Base-by-base conservation (phyloP, 805 yeast genomes). In the Metschnikowia amazonensis region DNA sequence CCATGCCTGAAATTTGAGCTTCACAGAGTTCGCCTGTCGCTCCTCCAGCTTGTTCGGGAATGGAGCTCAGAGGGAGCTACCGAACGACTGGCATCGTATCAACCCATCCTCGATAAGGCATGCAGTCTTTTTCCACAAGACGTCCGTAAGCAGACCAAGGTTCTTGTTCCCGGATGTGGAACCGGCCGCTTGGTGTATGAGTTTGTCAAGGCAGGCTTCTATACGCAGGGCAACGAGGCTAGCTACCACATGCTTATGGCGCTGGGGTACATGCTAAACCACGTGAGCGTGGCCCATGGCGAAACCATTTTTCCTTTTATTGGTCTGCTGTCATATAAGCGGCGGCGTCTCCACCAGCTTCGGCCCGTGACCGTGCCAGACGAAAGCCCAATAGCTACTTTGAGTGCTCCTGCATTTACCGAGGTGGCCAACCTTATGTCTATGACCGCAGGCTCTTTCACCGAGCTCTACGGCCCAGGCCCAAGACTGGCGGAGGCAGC, bases 401-500 rank as follows among this genome's bases (percentile, higher is more conserved):
- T 54, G 29, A 9, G 37, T 3, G 47, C 18, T 7, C 20, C 38
- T 5, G 37, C 25, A 20, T 30, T 36, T 8, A 11, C 6, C 5
- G 38, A 31, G 3, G 48, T 39, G 8, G 43, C 44, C 16, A 80
- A 79, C 5, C 60, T 79, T 37, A 79, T 86, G 85, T 77, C 86
- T 0, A 83, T 85, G 76, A 75, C 81, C 1, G 81, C 89, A 0
- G 94, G 94, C 0, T 81, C 86, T 0, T 86, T 86, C 58, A 72
- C 74, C 3, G 89, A 84, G 49, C 63, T 84, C 14, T 83, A 82
- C 58, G 86, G 87, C 0, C 81, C 23, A 4, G 1, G 17, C 9
- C 25, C 24, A n/a, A 60, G 63, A 41, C 50, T 71, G 41, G 57
- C 60, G 13, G 41, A 62, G 3, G 59, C 73, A 2, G 72, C 68